Base-by-base conservation (phyloP, 169 alveolate genomes). In the Plasmodium adleri region DNA sequence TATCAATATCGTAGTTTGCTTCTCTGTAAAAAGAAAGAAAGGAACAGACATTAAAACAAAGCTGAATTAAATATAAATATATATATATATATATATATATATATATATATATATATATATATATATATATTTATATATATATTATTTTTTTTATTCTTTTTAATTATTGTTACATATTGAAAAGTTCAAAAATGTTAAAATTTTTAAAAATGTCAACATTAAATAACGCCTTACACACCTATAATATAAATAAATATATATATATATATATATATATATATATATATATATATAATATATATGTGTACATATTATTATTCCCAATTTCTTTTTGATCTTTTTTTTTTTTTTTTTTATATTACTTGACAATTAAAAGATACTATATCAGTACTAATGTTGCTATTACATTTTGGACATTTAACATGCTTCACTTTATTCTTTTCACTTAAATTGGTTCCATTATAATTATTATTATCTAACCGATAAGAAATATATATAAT, bases 201-300 rank as follows among this genome's bases (percentile, higher is more conserved):
- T 54, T 62, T 68, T 67, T 80, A 60, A 80, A 80, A 49, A 72
- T 49, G 1, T 80, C 90, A 1, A 80, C 72, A 49, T 56, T 70
- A 9, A 80, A 22, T n/a, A 80, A 62, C 8, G 90, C 90, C 7
- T 72, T 80, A 62, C 90, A 80, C 60, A 49, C 28, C 90, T 80
- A 50, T 9, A 66, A 73, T 24, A 58, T 22, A 15, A 20, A 24
- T 32, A 13, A 54, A 7, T 43, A 47, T 13, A 10, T 26, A 9
- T 1, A 67, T 1, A 49, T n/a, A 64, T 12, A 39, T 15, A 10
- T 62, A 43, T 12, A 15, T 15, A 43, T n/a, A 13, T 12, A n/a
- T 12, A 39, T 15, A 10, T 62, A 43, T 12, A 15, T 15, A 43
- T n/a, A 13, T 12, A n/a, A 0, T 45, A 72, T 52, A 72, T 54